Conservation (phyloP, 805 yeast species). For the Lipomyces yamanashiensis region DNA sequence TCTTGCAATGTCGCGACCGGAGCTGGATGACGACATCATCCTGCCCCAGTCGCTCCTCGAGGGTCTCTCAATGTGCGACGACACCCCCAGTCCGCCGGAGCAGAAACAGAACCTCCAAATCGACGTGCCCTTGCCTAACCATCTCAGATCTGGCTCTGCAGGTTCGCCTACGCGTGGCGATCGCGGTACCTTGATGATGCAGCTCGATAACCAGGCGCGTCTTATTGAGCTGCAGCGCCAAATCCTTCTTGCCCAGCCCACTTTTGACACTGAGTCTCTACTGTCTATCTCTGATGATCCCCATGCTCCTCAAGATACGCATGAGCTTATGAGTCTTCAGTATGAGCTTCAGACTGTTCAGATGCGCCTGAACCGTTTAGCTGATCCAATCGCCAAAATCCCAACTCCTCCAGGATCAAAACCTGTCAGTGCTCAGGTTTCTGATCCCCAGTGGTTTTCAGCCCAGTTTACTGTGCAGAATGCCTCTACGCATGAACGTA, state of each 20-base stretch:
- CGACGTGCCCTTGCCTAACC: constrained; percentile 19
- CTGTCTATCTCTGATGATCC: not conserved
- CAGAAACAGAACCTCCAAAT: constrained; percentile 10
- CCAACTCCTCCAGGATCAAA: constrained; percentile 9
- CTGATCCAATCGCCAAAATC: constrained; percentile 4
- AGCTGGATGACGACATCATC: constrained; percentile 10
- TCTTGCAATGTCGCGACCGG: not conserved
- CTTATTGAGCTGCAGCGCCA: constrained; percentile 32
- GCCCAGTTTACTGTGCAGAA: not conserved
- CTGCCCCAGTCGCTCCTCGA: constrained; percentile 27
- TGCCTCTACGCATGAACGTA: constrained; percentile 6
- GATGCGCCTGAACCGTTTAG: constrained; percentile 12
- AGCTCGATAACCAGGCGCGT: constrained; percentile 31
- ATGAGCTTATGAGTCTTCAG: constrained; percentile 13
- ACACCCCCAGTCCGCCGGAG: not conserved
- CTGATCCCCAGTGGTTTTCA: not conserved
- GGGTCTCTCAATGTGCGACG: constrained; percentile 10
- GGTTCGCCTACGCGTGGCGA: constrained; percentile 31
- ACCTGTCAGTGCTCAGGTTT: constrained; percentile 1
- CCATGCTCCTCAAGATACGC: not conserved
- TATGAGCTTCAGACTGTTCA: constrained; percentile 24
- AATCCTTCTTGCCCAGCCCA: constrained; percentile 23
- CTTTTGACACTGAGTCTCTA: constrained; percentile 2
- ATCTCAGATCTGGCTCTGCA: not conserved
- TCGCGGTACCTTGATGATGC: constrained; percentile 19